Percentiles rank a stretch among this genome's conserved stretches.
phyloP scores from a whole-genome alignment of 2,329 filamentous ascomycete species.

The Diaporthe batatas region DNA sequence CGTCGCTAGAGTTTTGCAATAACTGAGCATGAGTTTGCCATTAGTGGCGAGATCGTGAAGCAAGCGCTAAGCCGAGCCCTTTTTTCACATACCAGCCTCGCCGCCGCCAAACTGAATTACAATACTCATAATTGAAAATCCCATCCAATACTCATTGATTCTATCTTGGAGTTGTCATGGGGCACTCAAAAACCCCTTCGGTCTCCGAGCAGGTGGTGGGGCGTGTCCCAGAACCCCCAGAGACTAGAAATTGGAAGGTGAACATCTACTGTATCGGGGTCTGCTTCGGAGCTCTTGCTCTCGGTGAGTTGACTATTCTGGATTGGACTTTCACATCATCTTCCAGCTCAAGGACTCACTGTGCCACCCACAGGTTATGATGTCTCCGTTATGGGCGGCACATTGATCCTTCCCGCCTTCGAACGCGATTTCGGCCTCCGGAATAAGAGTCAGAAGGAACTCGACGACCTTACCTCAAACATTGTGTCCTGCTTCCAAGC shows the following conservation, averaged over 20 bases:
- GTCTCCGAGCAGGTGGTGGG: neutral
- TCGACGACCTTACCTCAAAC: conserved; percentile 45
- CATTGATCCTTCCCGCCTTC: conserved; percentile 28
- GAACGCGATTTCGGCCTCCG: conserved; percentile 11
- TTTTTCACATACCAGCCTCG: neutral
- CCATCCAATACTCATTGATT: neutral
- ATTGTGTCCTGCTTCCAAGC: conserved; percentile 48
- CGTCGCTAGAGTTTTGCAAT: neutral
- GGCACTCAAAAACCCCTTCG: conserved; percentile 10
- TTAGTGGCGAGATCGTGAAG: neutral
- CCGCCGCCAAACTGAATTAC: neutral
- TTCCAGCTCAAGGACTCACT: neutral
- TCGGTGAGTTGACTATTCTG: neutral
- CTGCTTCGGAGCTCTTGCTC: conserved; percentile 22
- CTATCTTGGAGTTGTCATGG: neutral
- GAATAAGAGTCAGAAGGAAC: conserved; percentile 14
- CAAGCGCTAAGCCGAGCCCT: neutral
- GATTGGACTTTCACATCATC: too few relatives aligned
- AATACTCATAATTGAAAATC: neutral
- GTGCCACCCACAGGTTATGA: conserved; percentile 1
- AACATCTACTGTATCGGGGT: conserved; percentile 24
- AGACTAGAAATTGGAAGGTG: conserved; percentile 20
- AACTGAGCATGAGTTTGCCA: neutral
- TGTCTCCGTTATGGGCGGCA: conserved; percentile 27
- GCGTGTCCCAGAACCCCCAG: conserved; percentile 14